Evolutionary conservation across 2,329 filamentous ascomycete genomes (phyloP).

Genomic region (Xylaria sp.): DNA sequence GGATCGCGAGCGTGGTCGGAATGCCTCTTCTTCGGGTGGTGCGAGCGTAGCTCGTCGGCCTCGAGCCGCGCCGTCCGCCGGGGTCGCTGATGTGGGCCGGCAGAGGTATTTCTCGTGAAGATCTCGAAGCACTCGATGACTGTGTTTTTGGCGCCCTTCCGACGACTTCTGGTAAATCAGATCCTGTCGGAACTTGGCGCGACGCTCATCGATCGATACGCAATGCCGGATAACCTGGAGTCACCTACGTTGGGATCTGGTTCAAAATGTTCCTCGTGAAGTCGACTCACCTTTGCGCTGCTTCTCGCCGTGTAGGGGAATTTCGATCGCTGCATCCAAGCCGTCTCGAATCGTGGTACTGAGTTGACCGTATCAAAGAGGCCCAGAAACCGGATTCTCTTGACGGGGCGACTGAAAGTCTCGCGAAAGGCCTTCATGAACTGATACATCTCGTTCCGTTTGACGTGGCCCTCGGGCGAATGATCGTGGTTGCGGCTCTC

Average conservation of each 20-base stretch:
- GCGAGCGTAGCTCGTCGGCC: slow-evolving; percentile 20
- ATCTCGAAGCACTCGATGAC: slow-evolving; percentile 21
- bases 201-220: slow-evolving; percentile 64
- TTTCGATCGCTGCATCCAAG: slow-evolving; percentile 73
- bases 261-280: neutral
- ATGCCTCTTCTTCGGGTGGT: slow-evolving; percentile 28
- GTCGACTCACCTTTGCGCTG: slow-evolving; percentile 40
- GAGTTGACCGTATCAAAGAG: slow-evolving; percentile 81
- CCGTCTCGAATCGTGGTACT: slow-evolving; percentile 68
- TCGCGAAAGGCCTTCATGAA: slow-evolving; percentile 78
- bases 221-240: slow-evolving; percentile 58
- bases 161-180: slow-evolving; percentile 51
- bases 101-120: slow-evolving; percentile 36
- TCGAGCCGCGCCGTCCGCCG: slow-evolving; percentile 9
- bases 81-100: slow-evolving; percentile 13
- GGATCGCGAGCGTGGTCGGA: slow-evolving; percentile 33
- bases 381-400: slow-evolving; percentile 69
- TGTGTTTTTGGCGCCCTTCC: slow-evolving; percentile 19
- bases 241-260: neutral
- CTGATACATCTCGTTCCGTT: slow-evolving; percentile 59
- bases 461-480: slow-evolving; percentile 40
- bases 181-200: slow-evolving; percentile 68
- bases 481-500: slow-evolving; percentile 50
- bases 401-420: slow-evolving; percentile 71
- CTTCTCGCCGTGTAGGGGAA: slow-evolving; percentile 63